Evolutionary conservation across 148 eudicot genomes (phyloP), one percentile per base, ranked within the genome.

Genomic region (Nepenthes mirabilis): DNA sequence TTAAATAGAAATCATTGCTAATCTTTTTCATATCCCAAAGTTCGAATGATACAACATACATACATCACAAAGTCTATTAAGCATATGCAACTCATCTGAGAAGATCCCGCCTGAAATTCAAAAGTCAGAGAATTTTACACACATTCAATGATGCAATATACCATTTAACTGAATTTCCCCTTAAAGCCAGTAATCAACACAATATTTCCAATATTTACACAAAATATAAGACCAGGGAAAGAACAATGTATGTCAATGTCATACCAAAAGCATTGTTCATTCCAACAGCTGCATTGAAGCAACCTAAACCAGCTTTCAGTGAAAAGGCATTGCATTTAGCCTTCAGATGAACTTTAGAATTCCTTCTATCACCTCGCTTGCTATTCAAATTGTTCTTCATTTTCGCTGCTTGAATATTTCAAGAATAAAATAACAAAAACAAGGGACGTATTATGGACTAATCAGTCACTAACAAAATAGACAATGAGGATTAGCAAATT

Each of bases 341-440:
- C 78, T 86, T 93, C 68, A 71, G 10, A 2, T 73, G 65, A 80
- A 73, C 63, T 88, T 79, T 88, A 51, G 86, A 71, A 75, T 67
- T 88, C 76, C 85, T 88, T 82, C 76, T 93, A 66, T 93, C 96
- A 58, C 77, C 81, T 40, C 98, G 79, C 79, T 78, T 88, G 62
- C 84, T 79, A 70, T 73, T 80, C 40, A 85, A 52, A 60, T 54
- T 59, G 56, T 62, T 81, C 82, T 70, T 83, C 57, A 71, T 83
- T 74, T 80, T 88, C 55, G 62, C 54, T 55, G 65, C 40, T 61
- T 75, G 91, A 68, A 57, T 76, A 74, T 84, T 47, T 86, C 97
- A 80, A 52, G 14, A 66, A 58, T n/a, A 36, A 43, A 62, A 12
- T 32, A 57, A 47, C 52, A 71, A 13, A 43, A 34, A 40, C 62